Evolutionary conservation across 106 monocot species (phyloP).

Genomic region (Allium fistulosum): DNA sequence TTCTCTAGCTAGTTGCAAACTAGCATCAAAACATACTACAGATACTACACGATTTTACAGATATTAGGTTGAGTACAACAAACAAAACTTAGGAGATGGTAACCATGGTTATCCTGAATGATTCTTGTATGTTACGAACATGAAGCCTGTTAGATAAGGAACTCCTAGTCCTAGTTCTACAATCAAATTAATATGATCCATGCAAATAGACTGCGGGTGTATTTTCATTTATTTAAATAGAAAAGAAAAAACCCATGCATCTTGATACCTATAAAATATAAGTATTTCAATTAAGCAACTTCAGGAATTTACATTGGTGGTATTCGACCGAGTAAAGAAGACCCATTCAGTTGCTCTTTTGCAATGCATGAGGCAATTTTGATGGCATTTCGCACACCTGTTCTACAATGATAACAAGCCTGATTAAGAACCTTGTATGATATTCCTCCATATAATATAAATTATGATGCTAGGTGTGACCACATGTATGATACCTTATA

Average conservation of each 20-base stretch:
- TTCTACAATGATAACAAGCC: conserved; percentile 37
- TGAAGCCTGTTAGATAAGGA: too few relatives aligned
- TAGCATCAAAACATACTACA: too few relatives aligned
- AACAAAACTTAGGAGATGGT: too few relatives aligned
- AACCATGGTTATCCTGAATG: too few relatives aligned
- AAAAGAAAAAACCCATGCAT: not conserved
- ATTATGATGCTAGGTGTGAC: not conserved
- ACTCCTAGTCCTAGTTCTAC: too few relatives aligned
- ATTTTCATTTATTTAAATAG: not conserved
- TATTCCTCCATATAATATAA: not conserved
- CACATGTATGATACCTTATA: not conserved
- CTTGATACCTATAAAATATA: not conserved
- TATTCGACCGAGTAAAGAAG: conserved; percentile 80
- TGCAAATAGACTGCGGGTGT: not conserved
- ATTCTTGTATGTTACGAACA: too few relatives aligned
- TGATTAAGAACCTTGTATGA: not conserved
- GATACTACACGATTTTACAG: too few relatives aligned
- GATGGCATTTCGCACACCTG: conserved; percentile 94
- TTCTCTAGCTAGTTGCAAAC: too few relatives aligned
- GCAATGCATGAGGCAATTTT: conserved; percentile 62
- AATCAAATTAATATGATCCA: too few relatives aligned
- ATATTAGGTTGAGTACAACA: too few relatives aligned
- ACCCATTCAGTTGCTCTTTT: conserved; percentile 64
- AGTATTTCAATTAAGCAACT: not conserved
- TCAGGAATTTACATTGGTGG: conserved; percentile 78